Conservation (phyloP, 352 stramenopile genomes). For the Phytophthora rubi region DNA sequence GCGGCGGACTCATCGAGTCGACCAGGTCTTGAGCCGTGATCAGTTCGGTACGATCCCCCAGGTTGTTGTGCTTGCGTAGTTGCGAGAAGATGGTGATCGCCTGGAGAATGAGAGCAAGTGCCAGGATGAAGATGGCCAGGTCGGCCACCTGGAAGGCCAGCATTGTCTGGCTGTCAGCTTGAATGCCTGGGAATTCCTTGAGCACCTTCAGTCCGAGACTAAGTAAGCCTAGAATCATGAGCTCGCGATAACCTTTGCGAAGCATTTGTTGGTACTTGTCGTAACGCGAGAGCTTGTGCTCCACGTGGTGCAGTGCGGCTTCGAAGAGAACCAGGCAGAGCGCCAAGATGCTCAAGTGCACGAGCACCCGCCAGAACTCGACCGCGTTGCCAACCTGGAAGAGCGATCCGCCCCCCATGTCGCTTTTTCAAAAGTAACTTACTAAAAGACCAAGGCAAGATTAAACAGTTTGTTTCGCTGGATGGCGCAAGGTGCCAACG, state of each 20-base stretch:
- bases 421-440: slow-evolving; percentile 28
- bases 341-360: slow-evolving; percentile 55
- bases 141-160: slow-evolving; percentile 64
- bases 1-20: slow-evolving; percentile 26
- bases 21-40: slow-evolving; percentile 51
- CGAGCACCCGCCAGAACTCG: slow-evolving; percentile 60
- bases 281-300: slow-evolving; percentile 54
- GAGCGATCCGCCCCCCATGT: slow-evolving; percentile 45
- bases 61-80: slow-evolving; percentile 44
- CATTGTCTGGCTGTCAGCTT: slow-evolving; percentile 42
- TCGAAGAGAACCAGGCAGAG: slow-evolving; percentile 64
- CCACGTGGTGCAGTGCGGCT: slow-evolving; percentile 46
- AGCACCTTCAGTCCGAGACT: slow-evolving; percentile 59
- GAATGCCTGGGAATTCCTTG: slow-evolving; percentile 43
- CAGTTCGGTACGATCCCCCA: slow-evolving; percentile 51
- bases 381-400: slow-evolving; percentile 66
- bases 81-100: slow-evolving; percentile 54
- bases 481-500: background rate
- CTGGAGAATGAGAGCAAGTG: slow-evolving; percentile 61
- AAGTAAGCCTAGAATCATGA: slow-evolving; percentile 70
- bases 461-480: background rate
- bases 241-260: slow-evolving; percentile 63
- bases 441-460: background rate
- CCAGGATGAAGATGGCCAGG: slow-evolving; percentile 62
- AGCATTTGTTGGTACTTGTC: slow-evolving; percentile 79